Base-by-base conservation (phyloP, 2,329 filamentous ascomycete species). In the Aspergillus persii region DNA sequence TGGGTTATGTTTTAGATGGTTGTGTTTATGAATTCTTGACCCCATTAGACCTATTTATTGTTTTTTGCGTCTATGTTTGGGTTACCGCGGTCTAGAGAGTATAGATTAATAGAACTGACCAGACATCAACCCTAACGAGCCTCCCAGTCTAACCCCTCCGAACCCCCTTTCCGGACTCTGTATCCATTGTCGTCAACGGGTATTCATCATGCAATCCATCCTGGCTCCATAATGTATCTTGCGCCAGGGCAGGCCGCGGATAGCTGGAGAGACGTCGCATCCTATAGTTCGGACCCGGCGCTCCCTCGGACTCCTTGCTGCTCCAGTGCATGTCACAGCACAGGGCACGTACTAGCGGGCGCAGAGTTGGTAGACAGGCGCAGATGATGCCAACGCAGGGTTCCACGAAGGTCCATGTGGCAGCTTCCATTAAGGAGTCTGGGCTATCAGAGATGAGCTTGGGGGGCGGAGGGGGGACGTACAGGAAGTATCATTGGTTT, bases 331-430 rank as follows among this genome's bases (percentile, higher is more conserved):
- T 47, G 9, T 31, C 26, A 9, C 44, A 49, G 30, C 53, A 55
- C 9, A 55, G 18, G 2, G 44, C 26, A 11, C 53, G 53, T 2
- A 55, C n/a, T 9, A 55, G 29, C 23, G 53, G 53, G 5, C 53
- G 44, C 26, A 55, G 29, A 9, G 53, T 55, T 33, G 53, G 53
- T n/a, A 55, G 30, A 39, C 44, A 49, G 3, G 53, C 53, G 44
- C 53, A 55, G n/a, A 55, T 55, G 30, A 55, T 55, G 9, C 53
- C 53, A 4, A 55, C 53, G 12, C 53, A 55, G 9, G 44, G 53
- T 8, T 55, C 53, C 30, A 55, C 44, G 23, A 55, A 48, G 27
- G 53, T 49, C 53, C 53, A 55, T 15, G 44, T 48, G 29, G 53
- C 53, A 27, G 53, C 53, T 33, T 55, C 53, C 53, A 55, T 55